Evolutionary conservation across 1,139 yeast genomes (phyloP).

Genomic region (Geotrichum citri-aurantii): DNA sequence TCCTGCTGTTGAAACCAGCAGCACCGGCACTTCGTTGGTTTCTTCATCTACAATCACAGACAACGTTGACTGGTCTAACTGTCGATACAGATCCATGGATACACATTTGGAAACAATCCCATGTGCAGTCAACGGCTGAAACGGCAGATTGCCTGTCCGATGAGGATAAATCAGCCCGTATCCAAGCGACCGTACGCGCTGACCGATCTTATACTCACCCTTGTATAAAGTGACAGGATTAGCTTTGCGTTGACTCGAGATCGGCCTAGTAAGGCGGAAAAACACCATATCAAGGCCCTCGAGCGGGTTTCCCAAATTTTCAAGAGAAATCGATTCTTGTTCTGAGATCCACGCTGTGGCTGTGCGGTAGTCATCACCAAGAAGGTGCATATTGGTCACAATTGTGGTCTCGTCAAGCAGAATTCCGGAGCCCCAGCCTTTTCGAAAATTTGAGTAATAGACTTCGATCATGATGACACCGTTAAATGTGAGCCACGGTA

Average conservation of each 20-base stretch:
- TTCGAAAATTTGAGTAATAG: constrained; percentile 24
- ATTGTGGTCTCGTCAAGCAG: constrained; percentile 35
- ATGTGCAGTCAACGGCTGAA: constrained; percentile 42
- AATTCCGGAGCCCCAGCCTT: constrained; percentile 45
- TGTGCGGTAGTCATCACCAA: constrained; percentile 25
- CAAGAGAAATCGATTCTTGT: constrained; percentile 19
- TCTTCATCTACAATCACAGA: constrained; percentile 8
- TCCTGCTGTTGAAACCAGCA: constrained; percentile 52
- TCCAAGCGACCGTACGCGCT: constrained; percentile 47
- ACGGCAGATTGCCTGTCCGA: constrained; percentile 19
- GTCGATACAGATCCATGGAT: constrained; percentile 15
- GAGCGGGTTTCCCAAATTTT: constrained; percentile 31
- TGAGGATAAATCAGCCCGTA: constrained; percentile 49
- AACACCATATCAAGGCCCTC: constrained; percentile 37
- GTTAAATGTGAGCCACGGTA: constrained; percentile 18
- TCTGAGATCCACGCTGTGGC: constrained; percentile 30
- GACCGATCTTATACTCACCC: constrained; percentile 30
- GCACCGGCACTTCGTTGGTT: constrained; percentile 28
- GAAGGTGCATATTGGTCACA: constrained; percentile 45
- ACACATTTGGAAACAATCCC: constrained; percentile 43
- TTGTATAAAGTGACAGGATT: constrained; percentile 19
- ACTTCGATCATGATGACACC: constrained; percentile 25
- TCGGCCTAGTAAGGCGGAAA: constrained; percentile 24
- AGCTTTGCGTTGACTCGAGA: constrained; percentile 11
- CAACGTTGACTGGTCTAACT: constrained; percentile 3